Conservation (phyloP, 2,329 filamentous ascomycete species). For the Colletotrichum filicis region DNA sequence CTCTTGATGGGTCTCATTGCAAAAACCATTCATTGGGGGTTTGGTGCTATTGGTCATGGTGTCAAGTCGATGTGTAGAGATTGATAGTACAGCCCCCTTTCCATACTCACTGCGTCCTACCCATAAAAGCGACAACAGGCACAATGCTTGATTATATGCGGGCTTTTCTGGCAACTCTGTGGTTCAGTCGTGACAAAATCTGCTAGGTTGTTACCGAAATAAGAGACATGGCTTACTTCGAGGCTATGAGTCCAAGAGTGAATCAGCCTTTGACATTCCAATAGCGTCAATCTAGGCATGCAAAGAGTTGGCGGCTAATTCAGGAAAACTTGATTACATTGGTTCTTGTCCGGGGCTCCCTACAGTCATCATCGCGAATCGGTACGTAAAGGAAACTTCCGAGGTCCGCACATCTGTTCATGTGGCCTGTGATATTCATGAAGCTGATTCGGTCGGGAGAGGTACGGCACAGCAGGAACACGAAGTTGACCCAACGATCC, state of each 20-base stretch:
- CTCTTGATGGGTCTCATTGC: background rate
- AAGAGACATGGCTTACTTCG: background rate
- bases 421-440: background rate
- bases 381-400: background rate
- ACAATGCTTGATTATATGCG: background rate
- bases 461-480: conserved; percentile 24
- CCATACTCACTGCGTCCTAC: background rate
- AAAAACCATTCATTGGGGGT: background rate
- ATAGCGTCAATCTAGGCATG: background rate
- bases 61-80: background rate
- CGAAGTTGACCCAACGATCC: background rate
- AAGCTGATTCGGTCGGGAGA: background rate
- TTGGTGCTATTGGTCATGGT: background rate
- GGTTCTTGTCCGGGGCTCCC: background rate
- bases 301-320: background rate
- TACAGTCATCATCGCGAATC: background rate
- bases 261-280: background rate
- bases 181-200: background rate
- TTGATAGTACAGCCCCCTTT: background rate
- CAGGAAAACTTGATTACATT: background rate
- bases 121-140: background rate
- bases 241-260: background rate
- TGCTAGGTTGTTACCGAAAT: background rate
- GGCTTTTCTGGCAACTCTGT: background rate
- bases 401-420: background rate